Percentiles rank a stretch among this genome's conserved stretches.
Evolutionary conservation across 352 stramenopile species (phyloP).

Genomic region (Phytophthora sansomeana): DNA sequence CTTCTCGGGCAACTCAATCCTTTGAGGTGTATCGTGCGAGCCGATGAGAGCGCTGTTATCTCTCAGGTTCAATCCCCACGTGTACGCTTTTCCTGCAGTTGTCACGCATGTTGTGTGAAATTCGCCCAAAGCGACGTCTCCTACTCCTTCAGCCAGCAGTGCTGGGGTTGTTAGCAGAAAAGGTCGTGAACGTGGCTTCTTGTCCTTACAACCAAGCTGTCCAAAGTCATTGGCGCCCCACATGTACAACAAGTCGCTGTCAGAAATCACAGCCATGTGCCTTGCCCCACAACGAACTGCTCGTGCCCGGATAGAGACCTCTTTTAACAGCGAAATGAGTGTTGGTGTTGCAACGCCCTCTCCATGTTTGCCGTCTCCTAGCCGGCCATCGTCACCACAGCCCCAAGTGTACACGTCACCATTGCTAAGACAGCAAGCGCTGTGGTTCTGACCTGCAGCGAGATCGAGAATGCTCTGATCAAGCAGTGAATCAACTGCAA

Average conservation of each 20-base stretch:
- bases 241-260: constrained; percentile 72
- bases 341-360: constrained; percentile 51
- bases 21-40: constrained; percentile 42
- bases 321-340: constrained; percentile 46
- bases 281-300: constrained; percentile 70
- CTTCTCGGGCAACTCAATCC: constrained; percentile 39
- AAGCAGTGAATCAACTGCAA: constrained; percentile 52
- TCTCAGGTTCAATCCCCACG: constrained; percentile 72
- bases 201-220: constrained; percentile 74
- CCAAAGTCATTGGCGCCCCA: constrained; percentile 87
- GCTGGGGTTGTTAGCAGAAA: constrained; percentile 50
- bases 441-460: constrained; percentile 78
- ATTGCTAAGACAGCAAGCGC: constrained; percentile 74
- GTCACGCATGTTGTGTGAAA: constrained; percentile 79
- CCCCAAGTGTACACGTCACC: constrained; percentile 82
- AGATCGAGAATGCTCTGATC: constrained; percentile 76
- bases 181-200: constrained; percentile 46
- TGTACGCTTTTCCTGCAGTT: constrained; percentile 48
- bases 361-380: constrained; percentile 50
- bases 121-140: constrained; percentile 69
- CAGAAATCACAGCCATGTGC: constrained; percentile 74
- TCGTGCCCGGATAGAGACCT: constrained; percentile 50
- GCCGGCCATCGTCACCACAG: constrained; percentile 69
- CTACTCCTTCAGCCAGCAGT: constrained; percentile 57
- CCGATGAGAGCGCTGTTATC: constrained; percentile 50